Conservation (phyloP, 495 filamentous ascomycete species). For the Penicillium paradoxum region DNA sequence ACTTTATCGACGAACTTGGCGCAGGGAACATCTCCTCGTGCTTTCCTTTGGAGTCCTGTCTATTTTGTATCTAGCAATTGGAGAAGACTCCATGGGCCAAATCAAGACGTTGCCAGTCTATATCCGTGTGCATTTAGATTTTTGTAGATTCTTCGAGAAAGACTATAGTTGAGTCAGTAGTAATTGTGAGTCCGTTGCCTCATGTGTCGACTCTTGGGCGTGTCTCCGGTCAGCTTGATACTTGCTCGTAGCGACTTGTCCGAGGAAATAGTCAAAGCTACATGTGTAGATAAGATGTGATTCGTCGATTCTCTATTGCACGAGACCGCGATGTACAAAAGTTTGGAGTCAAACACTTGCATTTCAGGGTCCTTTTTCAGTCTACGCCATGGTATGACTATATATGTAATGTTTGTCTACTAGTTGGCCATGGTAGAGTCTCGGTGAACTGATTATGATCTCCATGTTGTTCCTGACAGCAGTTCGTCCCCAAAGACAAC, state of each 20-base stretch:
- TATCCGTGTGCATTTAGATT: neutral
- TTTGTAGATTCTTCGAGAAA: neutral
- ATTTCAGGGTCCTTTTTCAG: too few species aligned
- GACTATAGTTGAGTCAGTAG: neutral
- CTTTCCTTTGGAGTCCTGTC: neutral
- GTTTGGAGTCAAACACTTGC: too few species aligned
- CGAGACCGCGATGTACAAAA: too few species aligned
- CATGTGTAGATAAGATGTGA: too few species aligned
- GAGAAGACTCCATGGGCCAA: constrained; percentile 7
- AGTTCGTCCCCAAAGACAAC: neutral
- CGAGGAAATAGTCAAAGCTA: too few species aligned
- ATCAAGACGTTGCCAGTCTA: constrained; percentile 9
- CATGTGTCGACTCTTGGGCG: neutral
- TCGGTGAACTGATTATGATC: neutral
- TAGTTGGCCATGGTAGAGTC: neutral
- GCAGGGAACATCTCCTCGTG: neutral
- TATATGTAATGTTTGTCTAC: neutral
- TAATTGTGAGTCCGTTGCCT: neutral
- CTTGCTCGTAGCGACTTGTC: too few species aligned
- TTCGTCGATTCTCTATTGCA: too few species aligned
- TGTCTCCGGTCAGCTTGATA: too few species aligned
- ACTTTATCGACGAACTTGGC: constrained; percentile 5
- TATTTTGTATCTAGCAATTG: constrained; percentile 7
- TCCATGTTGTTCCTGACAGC: neutral
- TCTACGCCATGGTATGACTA: too few species aligned